These are phyloP conservation scores for Stephania cephalantha DNA, from an alignment of 164 flowering plant genomes.

Conservation along the genomic window DNA sequence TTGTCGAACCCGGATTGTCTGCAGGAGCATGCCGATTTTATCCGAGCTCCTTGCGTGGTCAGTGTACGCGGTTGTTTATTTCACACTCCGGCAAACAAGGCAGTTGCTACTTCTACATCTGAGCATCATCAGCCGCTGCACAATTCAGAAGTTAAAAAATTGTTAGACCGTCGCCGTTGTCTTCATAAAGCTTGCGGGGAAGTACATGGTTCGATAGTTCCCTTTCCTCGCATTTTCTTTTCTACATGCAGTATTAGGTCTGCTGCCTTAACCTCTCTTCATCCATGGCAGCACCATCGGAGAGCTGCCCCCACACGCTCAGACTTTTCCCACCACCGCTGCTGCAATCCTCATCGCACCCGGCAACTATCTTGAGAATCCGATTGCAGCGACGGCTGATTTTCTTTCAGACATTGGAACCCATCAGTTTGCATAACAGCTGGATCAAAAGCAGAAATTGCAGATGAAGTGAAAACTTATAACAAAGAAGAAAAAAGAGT, in stretches of 20 bases:
- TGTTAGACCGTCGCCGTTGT: slow-evolving; percentile 11
- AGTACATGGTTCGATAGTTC: background rate
- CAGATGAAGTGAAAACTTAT: slow-evolving; percentile 10
- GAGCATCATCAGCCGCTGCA: slow-evolving; percentile 13
- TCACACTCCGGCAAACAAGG: slow-evolving; percentile 7
- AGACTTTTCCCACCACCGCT: slow-evolving; percentile 62
- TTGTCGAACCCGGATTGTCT: background rate
- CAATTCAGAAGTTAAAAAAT: slow-evolving; percentile 16
- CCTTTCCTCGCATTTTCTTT: background rate
- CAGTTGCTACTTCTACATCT: slow-evolving; percentile 10
- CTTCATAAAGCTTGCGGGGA: slow-evolving; percentile 8
- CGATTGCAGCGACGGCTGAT: slow-evolving; percentile 57
- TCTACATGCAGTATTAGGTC: slow-evolving; percentile 27
- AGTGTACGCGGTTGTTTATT: background rate
- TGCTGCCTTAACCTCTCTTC: slow-evolving; percentile 65
- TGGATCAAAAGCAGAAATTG: slow-evolving; percentile 26
- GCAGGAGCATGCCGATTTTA: background rate
- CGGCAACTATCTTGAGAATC: slow-evolving; percentile 75
- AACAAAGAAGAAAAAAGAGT: slow-evolving; percentile 6
- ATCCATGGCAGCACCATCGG: slow-evolving; percentile 64
- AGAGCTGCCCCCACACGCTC: slow-evolving; percentile 83
- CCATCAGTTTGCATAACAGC: slow-evolving; percentile 83
- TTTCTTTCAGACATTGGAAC: slow-evolving; percentile 60
- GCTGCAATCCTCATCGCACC: slow-evolving; percentile 67
- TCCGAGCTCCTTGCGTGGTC: background rate